Conservation (phyloP, 1,284 basidiomycete species). For the Gymnopus androsaceus region DNA sequence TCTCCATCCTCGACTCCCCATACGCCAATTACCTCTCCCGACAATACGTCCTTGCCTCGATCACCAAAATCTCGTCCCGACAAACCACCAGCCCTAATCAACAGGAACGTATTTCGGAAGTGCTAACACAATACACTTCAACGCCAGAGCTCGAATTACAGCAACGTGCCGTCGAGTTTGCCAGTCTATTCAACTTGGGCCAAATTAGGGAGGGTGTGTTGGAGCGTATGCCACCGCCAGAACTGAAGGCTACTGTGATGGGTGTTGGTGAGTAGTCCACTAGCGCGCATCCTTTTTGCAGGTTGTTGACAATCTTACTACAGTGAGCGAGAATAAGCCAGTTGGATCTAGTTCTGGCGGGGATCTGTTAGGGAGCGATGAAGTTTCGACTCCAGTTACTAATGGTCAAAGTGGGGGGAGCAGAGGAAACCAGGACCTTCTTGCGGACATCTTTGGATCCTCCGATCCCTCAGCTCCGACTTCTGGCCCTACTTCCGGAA, state of each 20-base stretch:
- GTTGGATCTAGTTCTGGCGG: constrained; percentile 83
- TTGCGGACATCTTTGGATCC: constrained; percentile 86
- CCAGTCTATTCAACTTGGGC: constrained; percentile 74
- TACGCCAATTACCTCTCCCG: constrained; percentile 91
- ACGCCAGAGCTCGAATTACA: constrained; percentile 94
- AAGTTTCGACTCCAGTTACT: constrained; percentile 40
- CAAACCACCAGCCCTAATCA: constrained; percentile 64
- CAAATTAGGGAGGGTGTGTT: constrained; percentile 88
- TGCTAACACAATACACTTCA: constrained; percentile 79
- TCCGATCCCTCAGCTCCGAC: constrained; percentile 39
- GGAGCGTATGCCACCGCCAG: constrained; percentile 98
- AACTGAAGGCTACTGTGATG: constrained; percentile 92
- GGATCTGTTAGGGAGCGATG: constrained; percentile 81
- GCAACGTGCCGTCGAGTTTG: constrained; percentile 95
- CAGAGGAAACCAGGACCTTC: constrained; percentile 70
- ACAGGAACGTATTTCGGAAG: constrained; percentile 74
- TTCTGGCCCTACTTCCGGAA: constrained; percentile 39
- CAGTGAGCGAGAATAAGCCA: constrained; percentile 91
- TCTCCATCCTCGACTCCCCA: constrained; percentile 90
- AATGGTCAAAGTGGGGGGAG: constrained; percentile 45
- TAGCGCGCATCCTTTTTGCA: constrained; percentile 1
- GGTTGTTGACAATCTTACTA: constrained; percentile 2
- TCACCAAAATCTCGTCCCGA: constrained; percentile 90
- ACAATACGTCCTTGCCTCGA: constrained; percentile 89
- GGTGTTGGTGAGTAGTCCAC: constrained; percentile 69